Percentiles rank a stretch among this genome's conserved stretches.
Conservation (phyloP, 139 green algal species). For the Haematococcus sp. region DNA sequence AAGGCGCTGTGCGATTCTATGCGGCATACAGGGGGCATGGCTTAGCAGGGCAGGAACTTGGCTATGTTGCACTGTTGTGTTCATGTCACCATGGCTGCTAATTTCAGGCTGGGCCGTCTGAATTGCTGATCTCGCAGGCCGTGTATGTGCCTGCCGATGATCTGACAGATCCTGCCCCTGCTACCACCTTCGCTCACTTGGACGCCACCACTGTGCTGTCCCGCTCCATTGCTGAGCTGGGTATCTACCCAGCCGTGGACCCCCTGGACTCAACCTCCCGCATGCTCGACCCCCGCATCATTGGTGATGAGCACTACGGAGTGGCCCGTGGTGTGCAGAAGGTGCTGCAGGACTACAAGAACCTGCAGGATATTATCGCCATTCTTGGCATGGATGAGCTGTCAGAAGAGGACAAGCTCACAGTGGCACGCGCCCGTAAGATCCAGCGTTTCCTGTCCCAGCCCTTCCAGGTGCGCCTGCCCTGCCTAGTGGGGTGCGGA, state of each 20-base stretch:
- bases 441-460: slow-evolving; percentile 98
- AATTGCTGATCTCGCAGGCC: slow-evolving; percentile 71
- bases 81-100: no score
- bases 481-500: neutral
- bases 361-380: slow-evolving; percentile 99
- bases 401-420: slow-evolving; percentile 98
- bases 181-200: slow-evolving; percentile 98
- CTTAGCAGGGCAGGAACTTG: no score
- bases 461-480: slow-evolving; percentile 83
- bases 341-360: slow-evolving; percentile 97
- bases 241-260: slow-evolving; percentile 99
- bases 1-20: no score
- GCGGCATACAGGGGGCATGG: no score
- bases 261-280: slow-evolving; percentile 97
- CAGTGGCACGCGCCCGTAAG: slow-evolving; percentile 96
- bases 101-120: no score
- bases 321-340: slow-evolving; percentile 95
- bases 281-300: slow-evolving; percentile 94
- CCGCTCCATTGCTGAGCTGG: slow-evolving; percentile 96
- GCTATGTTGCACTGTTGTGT: no score
- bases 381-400: slow-evolving; percentile 99
- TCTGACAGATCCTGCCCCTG: slow-evolving; percentile 96
- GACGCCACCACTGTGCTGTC: slow-evolving; percentile 99
- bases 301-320: slow-evolving; percentile 96
- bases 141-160: slow-evolving; percentile 99